Conservation (phyloP, 495 filamentous ascomycete species). For the Penicillium lividum region DNA sequence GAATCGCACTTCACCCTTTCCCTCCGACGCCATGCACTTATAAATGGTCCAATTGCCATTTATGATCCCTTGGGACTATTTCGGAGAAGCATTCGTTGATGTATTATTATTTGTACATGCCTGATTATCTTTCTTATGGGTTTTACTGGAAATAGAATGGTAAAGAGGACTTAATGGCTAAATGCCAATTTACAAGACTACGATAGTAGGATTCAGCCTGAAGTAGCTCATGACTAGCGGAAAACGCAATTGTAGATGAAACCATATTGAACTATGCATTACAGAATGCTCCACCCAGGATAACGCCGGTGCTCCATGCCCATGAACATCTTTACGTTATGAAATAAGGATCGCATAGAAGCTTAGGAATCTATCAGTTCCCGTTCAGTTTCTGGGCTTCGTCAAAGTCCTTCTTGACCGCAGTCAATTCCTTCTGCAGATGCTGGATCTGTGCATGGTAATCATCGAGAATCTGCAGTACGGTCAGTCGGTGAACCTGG, state of each 20-base stretch:
- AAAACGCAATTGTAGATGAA: conserved; percentile 9
- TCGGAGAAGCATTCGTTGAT: conserved; percentile 9
- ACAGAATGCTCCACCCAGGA: conserved; percentile 20
- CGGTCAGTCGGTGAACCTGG: conserved; percentile 13
- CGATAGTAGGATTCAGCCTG: not conserved
- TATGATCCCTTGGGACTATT: conserved; percentile 9
- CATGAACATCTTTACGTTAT: conserved; percentile 18
- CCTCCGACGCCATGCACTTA: conserved; percentile 1
- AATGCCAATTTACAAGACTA: conserved; percentile 8
- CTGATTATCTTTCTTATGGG: conserved; percentile 24
- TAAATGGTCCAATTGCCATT: conserved; percentile 13
- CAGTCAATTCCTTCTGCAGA: conserved; percentile 77
- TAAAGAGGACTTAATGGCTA: conserved; percentile 16
- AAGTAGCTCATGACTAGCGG: not conserved
- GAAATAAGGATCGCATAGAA: conserved; percentile 14
- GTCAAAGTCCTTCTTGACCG: conserved; percentile 75
- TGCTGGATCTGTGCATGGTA: conserved; percentile 87
- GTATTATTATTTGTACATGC: conserved; percentile 30
- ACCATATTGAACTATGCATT: conserved; percentile 31
- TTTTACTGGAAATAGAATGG: conserved; percentile 23
- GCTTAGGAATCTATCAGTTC: conserved; percentile 15
- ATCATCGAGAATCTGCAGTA: conserved; percentile 75
- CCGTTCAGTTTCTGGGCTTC: conserved; percentile 63
- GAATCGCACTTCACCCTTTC: conserved; percentile 10
- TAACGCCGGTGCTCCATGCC: conserved; percentile 33